phyloP scores from a whole-genome alignment of 2,329 filamentous ascomycete genomes.

The Endocalyx cinctus region DNA sequence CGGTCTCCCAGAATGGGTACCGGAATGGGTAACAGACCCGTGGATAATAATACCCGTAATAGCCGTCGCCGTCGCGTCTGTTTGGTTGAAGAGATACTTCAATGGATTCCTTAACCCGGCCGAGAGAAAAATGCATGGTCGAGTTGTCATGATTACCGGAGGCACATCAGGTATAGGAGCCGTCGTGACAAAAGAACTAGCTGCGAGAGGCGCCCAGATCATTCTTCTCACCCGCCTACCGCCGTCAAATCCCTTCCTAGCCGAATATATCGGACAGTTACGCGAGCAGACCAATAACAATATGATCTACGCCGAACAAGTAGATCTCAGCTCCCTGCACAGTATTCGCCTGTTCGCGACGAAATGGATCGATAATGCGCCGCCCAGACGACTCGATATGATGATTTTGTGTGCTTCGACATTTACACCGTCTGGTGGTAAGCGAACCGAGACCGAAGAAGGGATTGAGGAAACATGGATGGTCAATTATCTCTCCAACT shows the following conservation, averaged over 20 bases:
- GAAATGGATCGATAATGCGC: conserved; percentile 95
- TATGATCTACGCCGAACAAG: conserved; percentile 91
- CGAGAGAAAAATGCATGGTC: conserved; percentile 85
- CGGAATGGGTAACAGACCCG: conserved; percentile 32
- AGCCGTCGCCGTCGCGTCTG: conserved; percentile 33
- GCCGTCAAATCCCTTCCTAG: conserved; percentile 79
- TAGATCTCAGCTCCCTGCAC: conserved; percentile 83
- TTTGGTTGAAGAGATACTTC: conserved; percentile 66
- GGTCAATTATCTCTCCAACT: conserved; percentile 92
- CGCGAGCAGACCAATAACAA: conserved; percentile 73
- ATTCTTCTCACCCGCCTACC: conserved; percentile 82
- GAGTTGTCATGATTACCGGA: conserved; percentile 89
- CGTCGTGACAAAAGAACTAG: conserved; percentile 68
- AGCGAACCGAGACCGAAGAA: conserved; percentile 61
- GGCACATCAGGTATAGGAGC: conserved; percentile 92
- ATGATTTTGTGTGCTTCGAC: conserved; percentile 82
- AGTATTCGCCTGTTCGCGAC: conserved; percentile 91
- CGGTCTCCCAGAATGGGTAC: conserved; percentile 46
- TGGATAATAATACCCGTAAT: conserved; percentile 37
- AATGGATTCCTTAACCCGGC: conserved; percentile 69
- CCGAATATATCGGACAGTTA: conserved; percentile 88
- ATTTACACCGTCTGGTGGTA: conserved; percentile 63
- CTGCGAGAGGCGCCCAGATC: conserved; percentile 79
- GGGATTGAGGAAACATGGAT: conserved; percentile 89
- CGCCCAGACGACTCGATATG: conserved; percentile 84